Percentiles rank a stretch among this genome's conserved stretches.
phyloP scores from a whole-genome alignment of 1,139 yeast genomes.

The Arxiozyma bovina region DNA sequence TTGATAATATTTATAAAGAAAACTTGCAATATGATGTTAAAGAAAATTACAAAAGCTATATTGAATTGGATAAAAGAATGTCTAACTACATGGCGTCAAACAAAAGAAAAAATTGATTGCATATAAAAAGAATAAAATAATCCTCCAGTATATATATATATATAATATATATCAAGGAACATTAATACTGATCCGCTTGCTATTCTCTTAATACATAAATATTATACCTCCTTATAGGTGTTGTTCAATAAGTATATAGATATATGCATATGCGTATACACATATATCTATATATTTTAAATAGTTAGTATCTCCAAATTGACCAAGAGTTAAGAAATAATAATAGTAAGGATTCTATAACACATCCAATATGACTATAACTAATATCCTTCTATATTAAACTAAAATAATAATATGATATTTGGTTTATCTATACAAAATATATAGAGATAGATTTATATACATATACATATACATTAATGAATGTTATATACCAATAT shows the following conservation, averaged over 20 bases:
- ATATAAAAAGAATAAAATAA: slow-evolving; percentile 2
- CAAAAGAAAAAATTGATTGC: slow-evolving; percentile 9
- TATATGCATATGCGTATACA: not conserved
- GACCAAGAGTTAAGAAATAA: too few species aligned
- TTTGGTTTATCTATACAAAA: not conserved
- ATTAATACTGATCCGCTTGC: not conserved
- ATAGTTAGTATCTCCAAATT: too few species aligned
- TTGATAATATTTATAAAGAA: slow-evolving; percentile 20
- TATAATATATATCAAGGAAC: not conserved
- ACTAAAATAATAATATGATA: not conserved
- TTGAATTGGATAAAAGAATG: slow-evolving; percentile 28
- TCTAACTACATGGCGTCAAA: slow-evolving; percentile 32
- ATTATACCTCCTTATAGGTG: not conserved
- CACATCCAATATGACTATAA: not conserved
- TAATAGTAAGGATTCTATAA: too few species aligned
- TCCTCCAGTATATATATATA: too few species aligned
- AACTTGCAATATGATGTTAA: slow-evolving; percentile 25
- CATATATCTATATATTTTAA: too few species aligned
- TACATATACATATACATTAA: too few species aligned
- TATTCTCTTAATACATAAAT: too few species aligned
- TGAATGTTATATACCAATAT: too few species aligned
- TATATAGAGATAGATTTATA: too few species aligned
- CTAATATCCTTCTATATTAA: not conserved
- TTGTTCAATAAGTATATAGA: not conserved
- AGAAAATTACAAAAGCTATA: slow-evolving; percentile 25